Conservation (phyloP, 202 grass and related monocot species). For the Eragrostis tef region DNA sequence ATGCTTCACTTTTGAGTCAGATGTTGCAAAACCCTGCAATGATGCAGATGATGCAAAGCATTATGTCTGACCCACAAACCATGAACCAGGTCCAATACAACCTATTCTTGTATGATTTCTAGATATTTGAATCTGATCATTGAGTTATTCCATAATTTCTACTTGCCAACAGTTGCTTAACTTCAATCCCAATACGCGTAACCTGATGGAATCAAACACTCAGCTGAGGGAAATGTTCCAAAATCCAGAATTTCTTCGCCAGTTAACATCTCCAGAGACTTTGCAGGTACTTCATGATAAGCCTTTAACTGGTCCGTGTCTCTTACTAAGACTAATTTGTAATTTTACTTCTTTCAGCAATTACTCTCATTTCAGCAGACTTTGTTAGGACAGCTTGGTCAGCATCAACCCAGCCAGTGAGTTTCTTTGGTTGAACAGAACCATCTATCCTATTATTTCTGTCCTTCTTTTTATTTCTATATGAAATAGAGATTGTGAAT, state of each 20-base stretch:
- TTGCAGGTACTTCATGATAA: conserved; percentile 60
- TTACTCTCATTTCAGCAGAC: conserved; percentile 76
- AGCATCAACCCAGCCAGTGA: conserved; percentile 65
- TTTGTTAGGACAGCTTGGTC: conserved; percentile 64
- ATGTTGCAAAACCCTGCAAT: conserved; percentile 83
- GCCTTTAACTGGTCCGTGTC: background rate
- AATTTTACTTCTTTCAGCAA: conserved; percentile 51
- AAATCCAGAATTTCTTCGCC: conserved; percentile 84
- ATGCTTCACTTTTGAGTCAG: conserved; percentile 63
- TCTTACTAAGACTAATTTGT: conserved; percentile 23
- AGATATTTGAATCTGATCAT: background rate
- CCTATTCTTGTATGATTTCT: conserved; percentile 12
- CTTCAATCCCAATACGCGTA: conserved; percentile 69
- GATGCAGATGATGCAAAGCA: conserved; percentile 88
- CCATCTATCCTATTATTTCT: background rate
- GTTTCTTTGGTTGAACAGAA: conserved; percentile 45
- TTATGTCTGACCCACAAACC: conserved; percentile 82
- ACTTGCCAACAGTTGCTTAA: conserved; percentile 61
- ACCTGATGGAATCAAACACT: conserved; percentile 74
- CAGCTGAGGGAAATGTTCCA: conserved; percentile 88
- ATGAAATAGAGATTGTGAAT: conserved; percentile 3
- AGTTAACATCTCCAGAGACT: conserved; percentile 79
- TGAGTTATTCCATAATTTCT: conserved; percentile 33
- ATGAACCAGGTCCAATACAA: conserved; percentile 69
- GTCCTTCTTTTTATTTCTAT: background rate